Conservation (phyloP, 768 basidiomycete species). For the Brasilioporus rufonigricans region DNA sequence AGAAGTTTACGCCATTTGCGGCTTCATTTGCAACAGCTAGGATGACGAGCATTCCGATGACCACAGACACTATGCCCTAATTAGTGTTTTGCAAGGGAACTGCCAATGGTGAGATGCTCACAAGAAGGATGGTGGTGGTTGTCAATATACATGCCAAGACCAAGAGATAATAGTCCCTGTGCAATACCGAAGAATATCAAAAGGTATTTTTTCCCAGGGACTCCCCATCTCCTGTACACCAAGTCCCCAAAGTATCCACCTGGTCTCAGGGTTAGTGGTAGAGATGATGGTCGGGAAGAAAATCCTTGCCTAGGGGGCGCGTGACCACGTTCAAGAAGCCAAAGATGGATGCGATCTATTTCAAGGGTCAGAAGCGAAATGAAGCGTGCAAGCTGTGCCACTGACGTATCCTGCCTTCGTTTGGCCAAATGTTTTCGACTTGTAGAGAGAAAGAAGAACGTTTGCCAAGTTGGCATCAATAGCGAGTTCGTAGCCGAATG, state of each 20-base stretch:
- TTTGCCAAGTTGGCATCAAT: conserved; percentile 5
- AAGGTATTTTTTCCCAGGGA: conserved; percentile 6
- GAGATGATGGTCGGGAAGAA: background rate
- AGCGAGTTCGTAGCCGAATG: conserved; percentile 4
- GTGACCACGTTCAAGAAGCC: conserved; percentile 3
- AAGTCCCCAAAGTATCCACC: conserved; percentile 8
- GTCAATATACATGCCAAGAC: conserved; percentile 42
- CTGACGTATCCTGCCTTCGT: conserved; percentile 10
- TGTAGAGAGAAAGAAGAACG: conserved; percentile 1
- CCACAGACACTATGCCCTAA: background rate
- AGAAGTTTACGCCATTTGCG: conserved; percentile 2
- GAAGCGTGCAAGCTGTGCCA: background rate
- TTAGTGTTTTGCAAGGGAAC: background rate
- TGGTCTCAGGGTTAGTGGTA: background rate
- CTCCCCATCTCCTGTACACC: conserved; percentile 4
- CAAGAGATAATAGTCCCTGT: conserved; percentile 4
- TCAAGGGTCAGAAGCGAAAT: background rate
- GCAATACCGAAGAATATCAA: background rate
- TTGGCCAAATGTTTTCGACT: background rate
- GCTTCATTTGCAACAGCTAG: background rate
- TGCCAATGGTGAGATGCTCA: conserved; percentile 1
- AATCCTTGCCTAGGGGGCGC: conserved; percentile 1
- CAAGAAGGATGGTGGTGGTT: conserved; percentile 17
- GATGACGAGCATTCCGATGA: background rate
- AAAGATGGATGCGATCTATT: conserved; percentile 1